Evolutionary conservation across 768 basidiomycete genomes (phyloP).

Genomic region (Exidia glandulosa): DNA sequence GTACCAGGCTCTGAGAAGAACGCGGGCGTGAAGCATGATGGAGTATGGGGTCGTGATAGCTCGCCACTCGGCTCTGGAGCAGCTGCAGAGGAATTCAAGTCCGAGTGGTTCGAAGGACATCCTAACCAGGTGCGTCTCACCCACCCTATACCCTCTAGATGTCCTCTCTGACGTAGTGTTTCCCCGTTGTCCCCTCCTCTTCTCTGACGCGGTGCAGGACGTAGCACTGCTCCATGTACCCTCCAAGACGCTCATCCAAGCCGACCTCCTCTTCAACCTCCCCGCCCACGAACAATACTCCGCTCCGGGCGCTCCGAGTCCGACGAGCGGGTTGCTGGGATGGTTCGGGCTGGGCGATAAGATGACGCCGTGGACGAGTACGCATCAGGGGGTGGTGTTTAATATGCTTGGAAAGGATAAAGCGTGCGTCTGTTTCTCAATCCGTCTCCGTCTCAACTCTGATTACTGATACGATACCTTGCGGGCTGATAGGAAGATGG

Average conservation of each 20-base stretch:
- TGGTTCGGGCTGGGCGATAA: neutral
- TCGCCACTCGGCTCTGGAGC: neutral
- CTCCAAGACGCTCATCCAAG: slow-evolving; percentile 64
- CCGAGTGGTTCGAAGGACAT: neutral
- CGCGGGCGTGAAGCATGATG: slow-evolving; percentile 46
- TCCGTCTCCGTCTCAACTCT: neutral
- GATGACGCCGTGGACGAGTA: slow-evolving; percentile 16
- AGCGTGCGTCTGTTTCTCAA: slow-evolving; percentile 16
- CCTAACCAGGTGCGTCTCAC: neutral
- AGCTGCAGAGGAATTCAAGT: neutral
- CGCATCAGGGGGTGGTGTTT: neutral
- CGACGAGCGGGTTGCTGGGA: neutral
- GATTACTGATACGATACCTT: neutral
- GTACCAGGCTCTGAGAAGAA: slow-evolving; percentile 47
- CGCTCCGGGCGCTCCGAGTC: neutral
- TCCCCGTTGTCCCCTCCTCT: slow-evolving; percentile 26
- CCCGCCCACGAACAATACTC: slow-evolving; percentile 57
- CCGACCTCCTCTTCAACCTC: slow-evolving; percentile 77
- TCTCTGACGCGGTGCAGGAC: slow-evolving; percentile 66
- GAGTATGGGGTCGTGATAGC: slow-evolving; percentile 17
- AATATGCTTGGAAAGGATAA: slow-evolving; percentile 15
- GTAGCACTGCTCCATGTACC: slow-evolving; percentile 69
- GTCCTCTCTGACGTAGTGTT: neutral
- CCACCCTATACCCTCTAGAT: too few relatives aligned
- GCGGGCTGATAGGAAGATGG: neutral